Evolutionary conservation across 768 basidiomycete genomes (phyloP), one percentile per base, ranked within the genome.

Genomic region (Hypholoma sublateritium): DNA sequence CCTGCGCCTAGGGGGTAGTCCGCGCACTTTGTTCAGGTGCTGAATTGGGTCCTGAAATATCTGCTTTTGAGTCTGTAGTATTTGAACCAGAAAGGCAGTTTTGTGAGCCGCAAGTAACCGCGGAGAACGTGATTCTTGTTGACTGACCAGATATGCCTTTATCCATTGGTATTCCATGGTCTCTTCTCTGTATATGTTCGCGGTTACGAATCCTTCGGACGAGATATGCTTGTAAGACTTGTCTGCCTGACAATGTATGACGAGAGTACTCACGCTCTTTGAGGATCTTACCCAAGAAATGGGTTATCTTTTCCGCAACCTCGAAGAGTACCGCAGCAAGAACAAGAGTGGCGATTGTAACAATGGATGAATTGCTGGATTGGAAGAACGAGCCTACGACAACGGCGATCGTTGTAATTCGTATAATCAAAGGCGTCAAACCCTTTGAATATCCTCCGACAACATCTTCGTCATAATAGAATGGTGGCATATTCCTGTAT

Each of bases 91-190:
- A 12, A 43, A 17, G 9, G n/a, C 4, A 1, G 9, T 4, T 11
- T n/a, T 52, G 6, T 12, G 4, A 32, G 4, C 8, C 9, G 5
- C 21, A 42, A 42, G 41, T 11, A 0, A 42, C 22, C 5, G 3
- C n/a, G 19, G 19, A n/a, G 11, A 44, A 7, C n/a, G 28, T 32
- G 28, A 32, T 1, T 5, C 28, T 32, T 32, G 9, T 32, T 5
- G 19, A 24, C 51, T 17, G n/a, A 52, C 51, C 51, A 52, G 25
- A n/a, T 28, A 52, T 17, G 51, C 8, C 51, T 13, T 52, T 2
- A 52, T 42, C 51, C 51, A 52, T 42, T 43, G 51, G 19, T 52
- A 52, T 52, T 52, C 51, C 16, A 52, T 41, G 12, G 51, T 52
- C 13, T 41, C 51, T 42, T 52, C 51, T 43, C 19, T 32, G 9